Evolutionary conservation across 257 asterid species (phyloP), one percentile per base, ranked within the genome.

Genomic region (Penstemon newberryi): DNA sequence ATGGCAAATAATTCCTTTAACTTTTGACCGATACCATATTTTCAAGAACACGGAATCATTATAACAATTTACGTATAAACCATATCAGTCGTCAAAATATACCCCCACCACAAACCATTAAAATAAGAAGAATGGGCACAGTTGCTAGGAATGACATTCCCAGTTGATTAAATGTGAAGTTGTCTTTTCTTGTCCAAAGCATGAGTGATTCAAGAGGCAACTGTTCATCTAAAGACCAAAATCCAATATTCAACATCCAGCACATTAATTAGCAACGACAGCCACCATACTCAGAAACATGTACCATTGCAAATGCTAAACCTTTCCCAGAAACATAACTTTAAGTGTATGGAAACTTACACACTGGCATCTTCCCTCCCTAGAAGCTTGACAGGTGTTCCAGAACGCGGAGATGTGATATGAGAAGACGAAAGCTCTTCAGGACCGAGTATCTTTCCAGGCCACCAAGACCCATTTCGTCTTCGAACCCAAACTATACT

Each of bases 381-480:
- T 49, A 94, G 96, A 67, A 94, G 99, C 85, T 94, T 94, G 60
- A 94, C 99, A 1, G 99, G 99, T 75, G 99, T 94, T 73, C 99
- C 99, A 46, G 99, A 89, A 40, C 96, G 96, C 0, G 97, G 99
- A 56, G 99, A 90, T 65, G 95, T 86, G 49, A 91, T 54, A 82
- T 81, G 96, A 69, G 97, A 73, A 41, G 96, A 83, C 0, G 96
- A 83, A 9, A 94, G 87, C 83, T 91, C 97, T 64, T 94, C 89
- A 7, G 96, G 79, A 33, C 96, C 96, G 41, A 94, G 94, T 69
- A 94, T 94, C 75, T 89, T 91, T 51, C 99, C 99, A 3, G 99
- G 99, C 99, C 99, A 94, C 99, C 99, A 94, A 42, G 99, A 94
- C 75, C 99, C 99, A 63, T 94, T 94, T 71, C 99, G 85, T 68